A percentile compares a stretch with the other conserved stretches of the same genome.
phyloP scores from a whole-genome alignment of 2,329 filamentous ascomycete genomes.

The Paecilomyces variotii region DNA sequence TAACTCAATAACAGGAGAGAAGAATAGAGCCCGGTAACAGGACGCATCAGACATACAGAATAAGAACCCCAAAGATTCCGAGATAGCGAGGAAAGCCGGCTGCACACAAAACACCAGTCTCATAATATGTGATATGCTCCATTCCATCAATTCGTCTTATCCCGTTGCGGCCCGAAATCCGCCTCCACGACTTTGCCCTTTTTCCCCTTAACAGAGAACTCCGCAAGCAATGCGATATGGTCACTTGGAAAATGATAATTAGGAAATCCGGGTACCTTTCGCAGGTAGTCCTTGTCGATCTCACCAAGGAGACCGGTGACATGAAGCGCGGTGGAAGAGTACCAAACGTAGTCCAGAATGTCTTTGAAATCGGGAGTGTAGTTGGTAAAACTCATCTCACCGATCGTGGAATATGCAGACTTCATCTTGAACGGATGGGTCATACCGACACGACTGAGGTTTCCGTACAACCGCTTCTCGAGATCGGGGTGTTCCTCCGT shows the following conservation, averaged over 20 bases:
- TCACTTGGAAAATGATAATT: conserved; percentile 93
- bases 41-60: conserved; percentile 22
- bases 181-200: conserved; percentile 67
- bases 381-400: conserved; percentile 88
- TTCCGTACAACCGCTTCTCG: conserved; percentile 75
- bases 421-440: conserved; percentile 90
- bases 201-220: conserved; percentile 80
- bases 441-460: conserved; percentile 86
- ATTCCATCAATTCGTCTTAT: conserved; percentile 15
- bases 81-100: conserved; percentile 25
- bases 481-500: conserved; percentile 74
- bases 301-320: conserved; percentile 78
- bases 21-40: conserved; percentile 11
- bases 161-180: conserved; percentile 50
- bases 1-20: conserved; percentile 7
- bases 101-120: conserved; percentile 31
- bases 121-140: conserved; percentile 29
- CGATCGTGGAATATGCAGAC: conserved; percentile 77
- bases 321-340: conserved; percentile 81
- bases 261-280: conserved; percentile 81
- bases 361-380: conserved; percentile 91
- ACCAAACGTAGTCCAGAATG: conserved; percentile 97
- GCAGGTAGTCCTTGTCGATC: conserved; percentile 76
- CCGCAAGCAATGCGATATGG: conserved; percentile 80
- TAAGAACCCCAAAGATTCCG: conserved; percentile 31